Conservation (phyloP, 2,329 filamentous ascomycete genomes). For the Lasiodiplodia sp. region DNA sequence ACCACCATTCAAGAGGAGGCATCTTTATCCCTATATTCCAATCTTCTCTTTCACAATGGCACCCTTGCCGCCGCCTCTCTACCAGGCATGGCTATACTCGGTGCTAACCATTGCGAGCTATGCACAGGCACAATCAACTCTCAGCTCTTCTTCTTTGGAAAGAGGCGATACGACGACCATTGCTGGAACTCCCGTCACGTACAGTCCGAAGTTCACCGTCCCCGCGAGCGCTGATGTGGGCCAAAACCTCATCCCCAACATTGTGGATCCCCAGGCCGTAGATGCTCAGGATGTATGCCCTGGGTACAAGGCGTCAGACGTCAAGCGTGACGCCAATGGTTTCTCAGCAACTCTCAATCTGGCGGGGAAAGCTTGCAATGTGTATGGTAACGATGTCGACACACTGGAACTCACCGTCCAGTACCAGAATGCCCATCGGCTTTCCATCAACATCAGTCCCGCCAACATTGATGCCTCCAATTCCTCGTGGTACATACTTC, state of each 20-base stretch:
- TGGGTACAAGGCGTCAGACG: conserved; percentile 63
- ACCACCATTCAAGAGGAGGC: background rate
- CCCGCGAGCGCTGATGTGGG: conserved; percentile 46
- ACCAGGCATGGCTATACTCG: conserved; percentile 14
- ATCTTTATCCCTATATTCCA: background rate
- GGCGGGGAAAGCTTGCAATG: conserved; percentile 68
- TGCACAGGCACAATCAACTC: conserved; percentile 18
- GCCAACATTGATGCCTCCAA: conserved; percentile 68
- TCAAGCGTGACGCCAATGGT: conserved; percentile 55
- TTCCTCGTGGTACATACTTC: conserved; percentile 70
- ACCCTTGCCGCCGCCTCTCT: background rate
- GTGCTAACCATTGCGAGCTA: conserved; percentile 14
- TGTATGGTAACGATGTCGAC: conserved; percentile 78
- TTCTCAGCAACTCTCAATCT: conserved; percentile 61
- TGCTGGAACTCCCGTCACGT: conserved; percentile 41
- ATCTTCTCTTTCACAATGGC: background rate
- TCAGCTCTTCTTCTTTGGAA: background rate
- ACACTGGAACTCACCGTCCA: conserved; percentile 71
- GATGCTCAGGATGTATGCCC: conserved; percentile 70
- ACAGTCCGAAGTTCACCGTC: conserved; percentile 46
- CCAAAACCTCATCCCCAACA: conserved; percentile 62
- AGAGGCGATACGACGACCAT: conserved; percentile 37
- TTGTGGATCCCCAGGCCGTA: conserved; percentile 68
- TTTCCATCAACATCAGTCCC: conserved; percentile 75
- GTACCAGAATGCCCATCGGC: conserved; percentile 69